Evolutionary conservation across 257 asterid species (phyloP).

Genomic region (Lycium barbarum): DNA sequence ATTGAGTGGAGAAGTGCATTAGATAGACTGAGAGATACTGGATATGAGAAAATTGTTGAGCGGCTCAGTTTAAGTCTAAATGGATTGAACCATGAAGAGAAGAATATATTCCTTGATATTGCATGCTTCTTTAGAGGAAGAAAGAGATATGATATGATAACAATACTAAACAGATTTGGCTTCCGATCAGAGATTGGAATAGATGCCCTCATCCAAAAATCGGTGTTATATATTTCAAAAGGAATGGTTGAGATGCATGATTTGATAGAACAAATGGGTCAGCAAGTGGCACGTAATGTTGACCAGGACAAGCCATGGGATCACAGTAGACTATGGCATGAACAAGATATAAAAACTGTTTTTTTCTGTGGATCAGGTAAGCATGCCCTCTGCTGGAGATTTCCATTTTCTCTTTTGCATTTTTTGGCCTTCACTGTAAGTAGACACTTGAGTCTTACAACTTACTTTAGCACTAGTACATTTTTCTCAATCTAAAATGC

Average conservation of each 20-base stretch:
- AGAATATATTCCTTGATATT: too few relatives aligned
- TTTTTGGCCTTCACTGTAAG: too few relatives aligned
- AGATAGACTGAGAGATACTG: too few relatives aligned
- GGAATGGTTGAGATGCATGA: slow-evolving; percentile 28
- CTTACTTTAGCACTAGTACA: too few relatives aligned
- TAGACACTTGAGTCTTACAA: too few relatives aligned
- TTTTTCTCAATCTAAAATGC: too few relatives aligned
- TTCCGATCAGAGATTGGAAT: slow-evolving; percentile 16
- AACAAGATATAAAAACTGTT: not conserved
- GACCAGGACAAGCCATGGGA: not conserved
- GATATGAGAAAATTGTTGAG: too few relatives aligned
- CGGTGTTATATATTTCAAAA: not conserved
- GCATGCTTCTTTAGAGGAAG: too few relatives aligned
- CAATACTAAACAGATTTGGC: not conserved
- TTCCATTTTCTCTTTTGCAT: not conserved
- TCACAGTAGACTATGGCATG: not conserved
- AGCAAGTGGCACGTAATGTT: not conserved
- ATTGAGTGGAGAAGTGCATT: too few relatives aligned
- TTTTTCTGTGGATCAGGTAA: not conserved
- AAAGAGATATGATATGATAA: too few relatives aligned
- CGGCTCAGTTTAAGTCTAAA: too few relatives aligned
- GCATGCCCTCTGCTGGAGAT: not conserved
- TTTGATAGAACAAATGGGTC: slow-evolving; percentile 20
- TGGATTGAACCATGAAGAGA: too few relatives aligned
- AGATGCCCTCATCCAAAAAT: not conserved